Evolutionary conservation across 192 early-diverging fungal species (phyloP).

Genomic region (Spinellus fusiger): DNA sequence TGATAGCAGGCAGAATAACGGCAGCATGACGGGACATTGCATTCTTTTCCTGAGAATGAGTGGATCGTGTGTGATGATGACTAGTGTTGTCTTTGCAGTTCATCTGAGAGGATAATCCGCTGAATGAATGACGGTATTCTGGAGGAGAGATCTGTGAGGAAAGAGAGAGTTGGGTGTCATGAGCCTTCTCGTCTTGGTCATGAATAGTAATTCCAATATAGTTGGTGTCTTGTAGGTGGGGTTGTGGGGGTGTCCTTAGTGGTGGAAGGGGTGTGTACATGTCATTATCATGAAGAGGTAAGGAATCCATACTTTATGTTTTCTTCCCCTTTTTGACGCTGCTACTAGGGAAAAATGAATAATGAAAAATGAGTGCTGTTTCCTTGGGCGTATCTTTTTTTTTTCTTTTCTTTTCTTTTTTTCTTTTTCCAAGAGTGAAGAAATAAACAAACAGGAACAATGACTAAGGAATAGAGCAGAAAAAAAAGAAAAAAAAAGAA

Average conservation of each 20-base stretch:
- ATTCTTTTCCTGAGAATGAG: not conserved
- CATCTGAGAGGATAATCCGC: not conserved
- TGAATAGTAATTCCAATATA: conserved; percentile 33
- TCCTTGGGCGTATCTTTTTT: not conserved
- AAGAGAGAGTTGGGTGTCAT: not conserved
- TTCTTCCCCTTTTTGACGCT: not conserved
- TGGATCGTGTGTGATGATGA: not conserved
- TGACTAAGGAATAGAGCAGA: no score
- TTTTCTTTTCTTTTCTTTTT: not conserved
- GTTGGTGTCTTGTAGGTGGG: conserved; percentile 23
- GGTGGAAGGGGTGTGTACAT: not conserved
- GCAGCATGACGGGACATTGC: conserved; percentile 10
- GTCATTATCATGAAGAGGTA: not conserved
- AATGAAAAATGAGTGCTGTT: no score
- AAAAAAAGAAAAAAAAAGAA: no score
- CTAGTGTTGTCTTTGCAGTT: not conserved
- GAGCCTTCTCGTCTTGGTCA: conserved; percentile 15
- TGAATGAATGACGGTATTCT: conserved; percentile 4
- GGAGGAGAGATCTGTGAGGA: not conserved
- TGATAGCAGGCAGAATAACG: conserved; percentile 8
- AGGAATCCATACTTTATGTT: not conserved
- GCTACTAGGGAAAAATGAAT: not conserved
- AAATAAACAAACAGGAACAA: not conserved
- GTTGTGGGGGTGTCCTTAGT: not conserved
- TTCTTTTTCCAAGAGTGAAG: not conserved